Base-by-base conservation (phyloP, 208 protist genomes). In the Trypanosoma mega region DNA sequence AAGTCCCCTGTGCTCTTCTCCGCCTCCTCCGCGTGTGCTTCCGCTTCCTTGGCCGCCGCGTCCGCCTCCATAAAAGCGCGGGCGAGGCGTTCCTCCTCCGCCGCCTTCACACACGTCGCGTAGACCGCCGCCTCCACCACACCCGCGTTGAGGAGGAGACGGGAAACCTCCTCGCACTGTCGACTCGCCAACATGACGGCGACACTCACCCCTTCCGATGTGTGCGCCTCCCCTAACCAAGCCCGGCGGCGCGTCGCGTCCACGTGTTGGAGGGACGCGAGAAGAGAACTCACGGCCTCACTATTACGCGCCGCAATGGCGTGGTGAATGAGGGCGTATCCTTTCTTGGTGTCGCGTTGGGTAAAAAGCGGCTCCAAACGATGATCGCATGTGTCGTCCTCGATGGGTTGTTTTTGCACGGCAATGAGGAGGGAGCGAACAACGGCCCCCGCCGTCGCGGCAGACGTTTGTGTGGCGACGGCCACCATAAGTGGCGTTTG, bases 271-370 rank as follows among this genome's bases (percentile, higher is more conserved):
- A 71, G 33, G 57, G 73, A 69, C n/a, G 55, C 48, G 20, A 78
- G 36, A 26, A 78, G 58, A n/a, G 69, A 48, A 26, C 72, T 77
- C 37, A 79, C 69, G 12, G 68, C 74, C 5, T 72, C 41, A 20
- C 50, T 66, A 47, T 76, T 74, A 30, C 30, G 52, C n/a, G 55
- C 49, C 0, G 39, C 52, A 2, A 86, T 55, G 5, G 74, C 74
- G 8, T 72, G 67, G 52, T 86, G 74, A 43, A 81, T 68, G 37
- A 77, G 61, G 29, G 68, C 60, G n/a, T 65, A 60, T 2, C 68
- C 74, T 12, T 63, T 55, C 7, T 50, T 48, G 26, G 56, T 63
- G 33, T 55, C 44, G 34, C 58, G 41, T 11, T 43, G 23, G 14
- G 76, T 8, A 47, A 78, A 56, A 9, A 56, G 33, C 9, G 21